Evolutionary conservation across 208 protist genomes (phyloP), one percentile per base, ranked within the genome.

Genomic region (Trypanosoma brucei): DNA sequence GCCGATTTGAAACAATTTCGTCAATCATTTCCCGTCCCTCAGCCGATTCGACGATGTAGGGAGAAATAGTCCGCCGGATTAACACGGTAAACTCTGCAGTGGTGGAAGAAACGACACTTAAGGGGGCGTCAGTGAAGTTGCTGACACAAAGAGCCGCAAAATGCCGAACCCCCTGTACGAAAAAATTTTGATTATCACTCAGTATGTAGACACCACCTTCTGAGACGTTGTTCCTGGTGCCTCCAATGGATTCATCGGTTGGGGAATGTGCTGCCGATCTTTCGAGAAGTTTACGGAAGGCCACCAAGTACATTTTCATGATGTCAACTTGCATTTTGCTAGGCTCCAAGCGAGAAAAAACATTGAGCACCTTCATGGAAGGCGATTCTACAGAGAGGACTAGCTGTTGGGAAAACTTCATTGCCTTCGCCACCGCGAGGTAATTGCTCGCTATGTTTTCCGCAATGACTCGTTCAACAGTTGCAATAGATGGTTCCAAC

Each of bases 251-350:
- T 51, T 40, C 33, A 58, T 4, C 36, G 9, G 49, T 45, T 33
- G 40, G 14, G 22, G 58, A 35, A 62, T 64, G 75, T 31, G 92
- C 66, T 37, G 88, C 88, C 30, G 72, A 67, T 39, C 76, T 59
- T 69, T 94, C 85, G 6, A 94, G 70, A 30, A 94, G 61, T 68
- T 94, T 94, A 59, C 88, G 88, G 63, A 92, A 92, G 22, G 77
- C 78, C 35, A 72, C 65, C 1, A 91, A 57, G 57, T 91, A 92
- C 46, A 89, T 76, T 48, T 82, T 64, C 77, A 89, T 86, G 0
- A 69, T 51, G 50, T 86, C 83, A 11, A 76, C 74, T 31, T 91
- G 80, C 38, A 88, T 61, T 62, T 87, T 88, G 59, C 77, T 91
- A 34, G 88, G 88, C 71, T 86, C 78, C 37, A 94, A 62, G 49